Percentiles rank a stretch among this genome's conserved stretches.
Conservation (phyloP, 805 yeast genomes). For the Pichia exigua region DNA sequence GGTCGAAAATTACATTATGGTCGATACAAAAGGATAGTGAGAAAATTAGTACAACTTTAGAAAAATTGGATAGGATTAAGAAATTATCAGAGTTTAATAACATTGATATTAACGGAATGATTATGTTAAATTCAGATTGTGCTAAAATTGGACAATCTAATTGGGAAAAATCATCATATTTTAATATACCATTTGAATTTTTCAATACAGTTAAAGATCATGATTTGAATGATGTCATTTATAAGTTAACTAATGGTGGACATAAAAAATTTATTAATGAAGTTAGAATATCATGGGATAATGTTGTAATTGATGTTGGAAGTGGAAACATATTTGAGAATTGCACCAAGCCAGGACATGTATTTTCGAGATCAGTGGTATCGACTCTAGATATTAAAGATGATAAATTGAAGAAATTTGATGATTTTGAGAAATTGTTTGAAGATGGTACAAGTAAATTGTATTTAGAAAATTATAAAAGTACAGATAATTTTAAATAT, state of each 20-base stretch:
- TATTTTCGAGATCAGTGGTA: slow-evolving; percentile 26
- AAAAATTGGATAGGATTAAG: slow-evolving; percentile 6
- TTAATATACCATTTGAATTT: slow-evolving; percentile 38
- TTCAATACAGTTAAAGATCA: slow-evolving; percentile 19
- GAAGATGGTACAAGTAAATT: slow-evolving; percentile 16
- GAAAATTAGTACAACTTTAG: background rate
- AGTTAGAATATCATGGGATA: background rate
- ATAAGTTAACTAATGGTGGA: slow-evolving; percentile 7
- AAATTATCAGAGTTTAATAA: slow-evolving; percentile 1
- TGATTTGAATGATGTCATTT: background rate
- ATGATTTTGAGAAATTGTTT: slow-evolving; percentile 7
- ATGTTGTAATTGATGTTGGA: background rate
- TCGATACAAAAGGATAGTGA: slow-evolving; percentile 2
- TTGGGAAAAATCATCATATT: slow-evolving; percentile 39
- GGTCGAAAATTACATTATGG: slow-evolving; percentile 7
- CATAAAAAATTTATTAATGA: slow-evolving; percentile 1
- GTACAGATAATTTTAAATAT: slow-evolving; percentile 9
- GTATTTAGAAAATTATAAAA: slow-evolving; percentile 12
- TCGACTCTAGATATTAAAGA: slow-evolving; percentile 13
- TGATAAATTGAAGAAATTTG: background rate
- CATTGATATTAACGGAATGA: background rate
- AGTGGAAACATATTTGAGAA: background rate
- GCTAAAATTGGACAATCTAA: slow-evolving; percentile 12
- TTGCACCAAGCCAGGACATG: slow-evolving; percentile 4
- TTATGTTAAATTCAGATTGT: background rate